Conservation (phyloP, 257 asterid species). For the Nicotiana benthamiana region DNA sequence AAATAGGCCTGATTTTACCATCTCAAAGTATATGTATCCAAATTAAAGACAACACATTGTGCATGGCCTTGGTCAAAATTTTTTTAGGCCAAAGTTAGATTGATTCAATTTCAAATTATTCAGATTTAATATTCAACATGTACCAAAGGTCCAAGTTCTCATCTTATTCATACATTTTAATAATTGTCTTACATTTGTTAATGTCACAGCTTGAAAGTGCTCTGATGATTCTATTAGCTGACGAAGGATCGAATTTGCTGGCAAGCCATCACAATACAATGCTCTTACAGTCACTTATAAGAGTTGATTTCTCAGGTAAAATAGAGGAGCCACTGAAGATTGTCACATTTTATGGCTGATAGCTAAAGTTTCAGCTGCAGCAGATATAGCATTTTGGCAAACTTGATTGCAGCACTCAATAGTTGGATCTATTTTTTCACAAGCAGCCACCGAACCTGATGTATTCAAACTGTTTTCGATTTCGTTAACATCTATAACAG, state of each 20-base stretch:
- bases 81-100: background rate
- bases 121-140: background rate
- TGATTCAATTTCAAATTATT: background rate
- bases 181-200: slow-evolving; percentile 15
- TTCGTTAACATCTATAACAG: slow-evolving; percentile 10
- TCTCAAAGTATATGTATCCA: background rate
- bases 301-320: slow-evolving; percentile 1
- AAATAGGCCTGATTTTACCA: background rate
- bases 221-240: slow-evolving; percentile 24
- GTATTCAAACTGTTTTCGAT: slow-evolving; percentile 17
- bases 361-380: no score
- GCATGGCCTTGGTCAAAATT: background rate
- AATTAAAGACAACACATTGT: background rate
- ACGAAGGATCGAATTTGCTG: slow-evolving; percentile 20
- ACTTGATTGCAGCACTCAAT: slow-evolving; percentile 28
- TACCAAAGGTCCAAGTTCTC: background rate
- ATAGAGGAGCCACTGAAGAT: background rate
- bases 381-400: no score
- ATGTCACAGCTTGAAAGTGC: slow-evolving; percentile 25
- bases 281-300: slow-evolving; percentile 16
- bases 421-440: slow-evolving; percentile 18
- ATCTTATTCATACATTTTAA: background rate
- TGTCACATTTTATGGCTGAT: no score
- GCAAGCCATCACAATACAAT: slow-evolving; percentile 27
- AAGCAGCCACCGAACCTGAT: slow-evolving; percentile 15